Base-by-base conservation (phyloP, 2,329 filamentous ascomycete species). In the Claviceps sp. region DNA sequence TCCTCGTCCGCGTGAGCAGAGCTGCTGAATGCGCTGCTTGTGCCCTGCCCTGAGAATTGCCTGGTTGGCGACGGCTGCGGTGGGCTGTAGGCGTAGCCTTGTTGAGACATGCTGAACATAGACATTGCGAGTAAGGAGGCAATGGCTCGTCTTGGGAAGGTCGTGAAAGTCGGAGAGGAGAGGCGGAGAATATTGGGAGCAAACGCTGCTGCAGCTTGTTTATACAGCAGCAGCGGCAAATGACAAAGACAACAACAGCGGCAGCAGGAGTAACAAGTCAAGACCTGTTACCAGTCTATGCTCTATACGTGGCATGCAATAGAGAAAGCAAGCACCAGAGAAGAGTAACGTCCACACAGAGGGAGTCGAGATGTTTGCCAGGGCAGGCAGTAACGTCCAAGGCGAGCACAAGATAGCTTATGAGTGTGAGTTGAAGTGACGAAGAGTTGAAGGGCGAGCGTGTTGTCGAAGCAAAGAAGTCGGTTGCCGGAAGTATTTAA, bases 1-100 rank as follows among this genome's bases (percentile, higher is more conserved):
- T 97, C 91, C 72, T 97, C 91, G 65, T 96, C 90, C 52, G 91
- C 87, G 68, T 95, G 94, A 61, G 90, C 91, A 57, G 88, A 94
- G 62, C 85, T 86, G 71, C 88, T 94, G 75, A 95, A 95, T 61
- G 91, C 91, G 71, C 88, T 95, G 73, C 88, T 95, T 56, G 87
- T 94, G 66, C 84, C 84, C 65, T 88, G 83, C 57, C 73, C 77
- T 42, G 81, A 76, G 61, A 85, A 84, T 64, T 88, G 84, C 67
- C 85, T 81, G 50, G 82, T 75, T 52, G 73, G 50, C 22, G 57
- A 53, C 30, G 54, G 54, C 30, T 54, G 52, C 18, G 40, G 48
- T 47, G 61, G 56, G 52, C 60, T 58, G 58, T 66, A 67, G 59
- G 58, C 59, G 59, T 65, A 67, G 51, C 61, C 58, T 42, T 60